phyloP scores from a whole-genome alignment of 2,329 filamentous ascomycete genomes.

The Diaporthe citri region DNA sequence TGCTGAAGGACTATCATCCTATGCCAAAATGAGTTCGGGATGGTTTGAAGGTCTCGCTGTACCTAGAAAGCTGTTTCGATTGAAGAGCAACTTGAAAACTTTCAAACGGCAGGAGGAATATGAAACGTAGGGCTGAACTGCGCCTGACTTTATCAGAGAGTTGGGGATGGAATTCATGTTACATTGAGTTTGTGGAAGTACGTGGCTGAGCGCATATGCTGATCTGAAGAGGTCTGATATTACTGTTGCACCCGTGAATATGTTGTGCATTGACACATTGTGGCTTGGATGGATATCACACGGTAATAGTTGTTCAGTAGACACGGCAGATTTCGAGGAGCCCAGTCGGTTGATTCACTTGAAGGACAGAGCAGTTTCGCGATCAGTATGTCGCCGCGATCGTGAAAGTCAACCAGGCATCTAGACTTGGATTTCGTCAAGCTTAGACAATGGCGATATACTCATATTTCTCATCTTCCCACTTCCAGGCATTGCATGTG shows the following conservation, averaged over 20 bases:
- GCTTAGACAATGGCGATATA: neutral
- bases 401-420: neutral
- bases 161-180: neutral
- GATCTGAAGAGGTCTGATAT: neutral
- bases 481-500: neutral
- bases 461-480: neutral
- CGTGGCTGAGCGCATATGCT: neutral
- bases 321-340: neutral
- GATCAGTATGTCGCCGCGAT: neutral
- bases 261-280: neutral
- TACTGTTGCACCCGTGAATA: neutral
- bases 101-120: neutral
- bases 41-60: neutral
- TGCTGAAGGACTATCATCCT: neutral
- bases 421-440: neutral
- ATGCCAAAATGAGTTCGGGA: neutral
- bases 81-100: neutral
- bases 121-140: neutral
- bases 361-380: neutral
- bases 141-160: neutral
- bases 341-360: neutral
- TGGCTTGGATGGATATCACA: neutral
- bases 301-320: neutral
- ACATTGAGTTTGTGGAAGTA: neutral
- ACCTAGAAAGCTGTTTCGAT: neutral